Percentiles rank a stretch among this genome's conserved stretches.
phyloP scores from a whole-genome alignment of 2,329 filamentous ascomycete genomes.

The Trematosphaeria pertusa region DNA sequence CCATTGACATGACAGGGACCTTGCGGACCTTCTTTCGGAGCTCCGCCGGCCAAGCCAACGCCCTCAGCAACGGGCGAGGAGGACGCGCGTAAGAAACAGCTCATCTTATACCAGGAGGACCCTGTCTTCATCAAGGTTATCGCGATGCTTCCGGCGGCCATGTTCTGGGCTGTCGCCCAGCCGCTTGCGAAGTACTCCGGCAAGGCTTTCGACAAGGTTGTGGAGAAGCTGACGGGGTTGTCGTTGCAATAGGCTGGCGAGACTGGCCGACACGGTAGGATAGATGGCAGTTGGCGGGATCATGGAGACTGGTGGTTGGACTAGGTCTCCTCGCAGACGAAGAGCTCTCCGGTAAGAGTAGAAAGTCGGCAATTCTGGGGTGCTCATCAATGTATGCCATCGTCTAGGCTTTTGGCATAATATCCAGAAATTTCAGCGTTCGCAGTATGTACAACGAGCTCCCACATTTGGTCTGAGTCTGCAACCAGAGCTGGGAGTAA shows the following conservation, averaged over 20 bases:
- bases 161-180: conserved; percentile 30
- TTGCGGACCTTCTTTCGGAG: background rate
- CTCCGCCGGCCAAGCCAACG: conserved; percentile 1
- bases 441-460: too few relatives aligned
- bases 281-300: too few relatives aligned
- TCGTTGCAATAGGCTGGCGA: conserved; percentile 2
- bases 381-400: too few relatives aligned
- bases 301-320: too few relatives aligned
- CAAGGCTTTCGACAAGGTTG: conserved; percentile 15
- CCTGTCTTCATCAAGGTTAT: conserved; percentile 35
- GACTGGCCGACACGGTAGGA: too few relatives aligned
- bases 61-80: background rate
- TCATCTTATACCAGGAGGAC: conserved; percentile 14
- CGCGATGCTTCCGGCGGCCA: conserved; percentile 30
- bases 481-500: too few relatives aligned
- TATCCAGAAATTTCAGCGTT: too few relatives aligned
- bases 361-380: too few relatives aligned
- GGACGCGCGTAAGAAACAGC: conserved; percentile 9
- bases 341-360: too few relatives aligned
- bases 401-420: too few relatives aligned
- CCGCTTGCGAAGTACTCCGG: conserved; percentile 9
- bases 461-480: too few relatives aligned
- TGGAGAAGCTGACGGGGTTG: conserved; percentile 14
- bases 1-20: background rate
- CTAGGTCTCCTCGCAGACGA: too few relatives aligned